A percentile compares a stretch with the other conserved stretches of the same genome.
These are phyloP conservation scores for Pseudogymnoascus sp. DNA, from an alignment of 2,329 filamentous ascomycete species.

Conservation along the genomic window DNA sequence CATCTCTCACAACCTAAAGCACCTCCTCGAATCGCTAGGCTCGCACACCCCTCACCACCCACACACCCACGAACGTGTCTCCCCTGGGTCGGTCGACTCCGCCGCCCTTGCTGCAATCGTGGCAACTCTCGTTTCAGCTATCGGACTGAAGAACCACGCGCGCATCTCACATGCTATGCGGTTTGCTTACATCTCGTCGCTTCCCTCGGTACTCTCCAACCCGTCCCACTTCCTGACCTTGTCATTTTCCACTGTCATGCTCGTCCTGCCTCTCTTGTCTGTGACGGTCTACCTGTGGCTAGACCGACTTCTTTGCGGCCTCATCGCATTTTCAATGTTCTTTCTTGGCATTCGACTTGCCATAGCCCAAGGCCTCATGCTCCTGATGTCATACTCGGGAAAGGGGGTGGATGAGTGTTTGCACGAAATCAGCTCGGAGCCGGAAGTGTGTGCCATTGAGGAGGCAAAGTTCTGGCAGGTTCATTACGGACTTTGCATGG, in stretches of 20 bases:
- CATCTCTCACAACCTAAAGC: constrained; percentile 86
- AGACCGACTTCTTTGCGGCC: constrained; percentile 70
- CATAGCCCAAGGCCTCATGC: constrained; percentile 80
- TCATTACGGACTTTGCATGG: constrained; percentile 94
- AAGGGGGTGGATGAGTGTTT: constrained; percentile 51
- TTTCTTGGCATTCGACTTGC: constrained; percentile 75
- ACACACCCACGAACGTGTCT: constrained; percentile 57
- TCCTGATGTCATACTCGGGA: constrained; percentile 76
- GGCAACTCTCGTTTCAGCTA: constrained; percentile 77
- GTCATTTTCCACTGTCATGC: constrained; percentile 70
- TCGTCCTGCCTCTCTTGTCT: constrained; percentile 73
- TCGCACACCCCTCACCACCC: constrained; percentile 66
- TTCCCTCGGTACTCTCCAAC: constrained; percentile 84
- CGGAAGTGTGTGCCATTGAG: constrained; percentile 66
- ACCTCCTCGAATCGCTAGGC: constrained; percentile 68
- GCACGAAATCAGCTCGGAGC: constrained; percentile 74
- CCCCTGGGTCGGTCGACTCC: constrained; percentile 69
- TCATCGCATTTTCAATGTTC: constrained; percentile 84
- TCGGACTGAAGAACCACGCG: constrained; percentile 81
- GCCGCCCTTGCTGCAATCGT: constrained; percentile 74
- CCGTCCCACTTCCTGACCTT: constrained; percentile 92
- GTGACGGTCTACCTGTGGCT: constrained; percentile 75
- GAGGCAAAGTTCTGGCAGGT: constrained; percentile 98
- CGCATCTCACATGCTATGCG: constrained; percentile 88
- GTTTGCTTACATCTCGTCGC: constrained; percentile 69